Base-by-base conservation (phyloP, 306 rosid genomes). In the Quercus robur region DNA sequence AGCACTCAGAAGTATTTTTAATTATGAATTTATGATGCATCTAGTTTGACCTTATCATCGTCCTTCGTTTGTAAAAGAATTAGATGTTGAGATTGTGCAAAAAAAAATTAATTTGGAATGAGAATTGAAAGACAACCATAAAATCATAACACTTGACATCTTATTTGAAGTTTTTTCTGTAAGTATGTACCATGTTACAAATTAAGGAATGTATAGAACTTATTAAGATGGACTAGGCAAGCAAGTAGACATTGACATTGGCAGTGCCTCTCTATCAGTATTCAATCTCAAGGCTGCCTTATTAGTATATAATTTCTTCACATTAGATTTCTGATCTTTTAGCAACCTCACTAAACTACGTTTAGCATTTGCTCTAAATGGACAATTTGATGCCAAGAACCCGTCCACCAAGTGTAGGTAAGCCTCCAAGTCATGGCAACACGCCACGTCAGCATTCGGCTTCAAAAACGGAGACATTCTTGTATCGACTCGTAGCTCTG, bases 381-480 rank as follows among this genome's bases (percentile, higher is more conserved):
- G 99, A 81, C 91, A 86, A 56, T 93, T 91, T 0, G 99, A 93
- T 0, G 99, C 95, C 89, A 89, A 9, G 54, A 85, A 96, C 4
- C 99, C 99, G 76, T 96, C 99, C 79, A 96, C 99, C 80, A 96
- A 57, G 68, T 96, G 99, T 57, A 96, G 58, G 67, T 96, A 96
- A 4, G 99, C 99, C 81, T 96, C 99, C 80, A 96, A 54, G 23
- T 96, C 99, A 75, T 96, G 99, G 6, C 97, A 91, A 59, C 98
- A 96, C 0, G 94, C 97, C 70, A 93, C 86, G 75, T 93, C 98
- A 2, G 99, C 99, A 71, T 96, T 85, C 0, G 99, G 97, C 75
- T 89, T 96, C 64, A 96, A 79, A 19, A 79, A 96, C 0, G 99
- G 99, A 0, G 99, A 96, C 94, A 86, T 93, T 79, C 90, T 96